Evolutionary conservation across 2,329 filamentous ascomycete genomes (phyloP), one percentile per base, ranked within the genome.

Genomic region (Cordyceps farinosa): DNA sequence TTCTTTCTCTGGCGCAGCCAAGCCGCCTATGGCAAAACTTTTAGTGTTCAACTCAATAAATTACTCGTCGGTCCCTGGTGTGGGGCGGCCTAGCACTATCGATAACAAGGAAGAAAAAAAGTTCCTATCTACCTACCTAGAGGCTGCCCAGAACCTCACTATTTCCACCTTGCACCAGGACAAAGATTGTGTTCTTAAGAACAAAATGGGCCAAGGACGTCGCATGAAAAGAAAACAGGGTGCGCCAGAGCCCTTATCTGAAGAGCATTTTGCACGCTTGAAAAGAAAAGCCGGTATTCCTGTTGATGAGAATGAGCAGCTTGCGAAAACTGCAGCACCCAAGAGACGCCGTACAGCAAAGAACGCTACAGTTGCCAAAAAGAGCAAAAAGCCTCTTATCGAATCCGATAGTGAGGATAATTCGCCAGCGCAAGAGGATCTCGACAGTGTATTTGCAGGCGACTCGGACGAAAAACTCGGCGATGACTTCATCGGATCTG

Each of bases 211-310:
- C 81, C 86, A 87, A 66, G 91, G 92, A 76, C 90, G 92, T 75
- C 91, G 93, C 71, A 96, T 97, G 89, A 91, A 93, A 77, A 95
- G 91, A 77, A 97, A 97, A 80, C 95, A 98, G 84, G 94, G 92
- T 62, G 83, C 89, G 67, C 95, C 95, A 61, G 86, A 90, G 72
- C 84, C 90, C 67, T 84, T 97, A 68, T 91, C 95, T 68, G 91
- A 97, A 73, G 85, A 87, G 68, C 86, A 90, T 72, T 88, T 89
- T 70, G 87, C 88, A 57, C 92, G 88, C 73, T 76, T 89, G 66
- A 97, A 98, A 85, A 87, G 93, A 75, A 98, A 98, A 82, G 87
- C 87, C 65, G 87, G 85, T 66, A 82, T 90, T 70, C 86, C 87
- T 47, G 88, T 87, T 67, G 80, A 86, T 70, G 79, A 61, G 17